These are phyloP conservation scores for Hypoxylon sp. DNA, from an alignment of 2,329 filamentous ascomycete genomes.

Conservation along the genomic window DNA sequence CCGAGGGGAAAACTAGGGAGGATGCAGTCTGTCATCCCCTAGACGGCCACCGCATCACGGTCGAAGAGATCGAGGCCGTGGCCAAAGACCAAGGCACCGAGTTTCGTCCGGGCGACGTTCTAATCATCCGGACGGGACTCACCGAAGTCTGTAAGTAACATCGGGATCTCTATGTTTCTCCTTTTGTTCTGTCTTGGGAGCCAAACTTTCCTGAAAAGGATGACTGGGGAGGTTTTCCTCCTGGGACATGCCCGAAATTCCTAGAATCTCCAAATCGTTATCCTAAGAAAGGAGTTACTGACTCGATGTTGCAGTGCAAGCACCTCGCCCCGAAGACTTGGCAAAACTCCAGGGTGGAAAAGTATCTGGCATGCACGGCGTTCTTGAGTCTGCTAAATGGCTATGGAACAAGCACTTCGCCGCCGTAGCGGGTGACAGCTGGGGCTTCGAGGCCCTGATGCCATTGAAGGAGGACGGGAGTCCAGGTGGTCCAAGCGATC, in stretches of 20 bases:
- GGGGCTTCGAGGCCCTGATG: constrained; percentile 74
- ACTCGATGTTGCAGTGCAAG: constrained; percentile 55
- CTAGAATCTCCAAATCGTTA: no score
- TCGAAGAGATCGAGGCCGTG: constrained; percentile 68
- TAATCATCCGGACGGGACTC: constrained; percentile 74
- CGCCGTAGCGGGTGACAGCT: constrained; percentile 73
- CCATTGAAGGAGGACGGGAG: constrained; percentile 61
- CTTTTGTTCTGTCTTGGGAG: background rate
- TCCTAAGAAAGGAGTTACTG: background rate
- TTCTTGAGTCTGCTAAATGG: constrained; percentile 70
- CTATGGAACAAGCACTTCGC: constrained; percentile 78
- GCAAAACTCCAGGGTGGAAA: constrained; percentile 51
- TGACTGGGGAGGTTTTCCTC: background rate
- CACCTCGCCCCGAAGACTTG: constrained; percentile 55
- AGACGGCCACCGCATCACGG: constrained; percentile 65
- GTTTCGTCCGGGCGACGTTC: constrained; percentile 74
- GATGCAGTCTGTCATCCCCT: constrained; percentile 66
- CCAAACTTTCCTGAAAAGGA: background rate
- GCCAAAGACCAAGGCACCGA: constrained; percentile 72
- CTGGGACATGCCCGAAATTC: background rate
- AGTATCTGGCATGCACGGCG: constrained; percentile 60
- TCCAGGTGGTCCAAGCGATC: constrained; percentile 49
- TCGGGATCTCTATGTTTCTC: background rate
- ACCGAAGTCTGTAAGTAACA: constrained; percentile 61
- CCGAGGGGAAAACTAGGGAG: constrained; percentile 58